Conservation (phyloP, 352 stramenopile species). For the Phytophthora multivora region DNA sequence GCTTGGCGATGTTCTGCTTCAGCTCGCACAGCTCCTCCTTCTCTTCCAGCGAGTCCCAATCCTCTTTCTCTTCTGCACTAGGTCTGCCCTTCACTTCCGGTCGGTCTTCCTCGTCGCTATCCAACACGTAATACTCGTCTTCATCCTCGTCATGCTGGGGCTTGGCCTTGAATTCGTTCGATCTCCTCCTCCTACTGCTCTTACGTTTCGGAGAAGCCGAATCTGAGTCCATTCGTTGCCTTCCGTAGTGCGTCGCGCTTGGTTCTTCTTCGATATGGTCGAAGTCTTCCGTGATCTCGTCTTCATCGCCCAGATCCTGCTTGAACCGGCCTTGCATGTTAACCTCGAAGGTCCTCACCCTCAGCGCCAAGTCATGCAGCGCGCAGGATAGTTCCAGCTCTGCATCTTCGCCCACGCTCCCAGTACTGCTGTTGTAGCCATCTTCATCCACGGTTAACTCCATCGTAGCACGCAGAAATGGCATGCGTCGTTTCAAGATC, state of each 20-base stretch:
- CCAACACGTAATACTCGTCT: conserved; percentile 15
- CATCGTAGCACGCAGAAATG: conserved; percentile 7
- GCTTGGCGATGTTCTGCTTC: conserved; percentile 65
- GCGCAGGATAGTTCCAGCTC: conserved; percentile 79
- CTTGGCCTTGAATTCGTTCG: conserved; percentile 33
- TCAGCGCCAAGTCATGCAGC: conserved; percentile 66
- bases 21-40: conserved; percentile 66
- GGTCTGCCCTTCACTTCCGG: conserved; percentile 12
- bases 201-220: conserved; percentile 41
- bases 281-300: conserved; percentile 74
- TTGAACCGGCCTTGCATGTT: conserved; percentile 70
- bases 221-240: conserved; percentile 14
- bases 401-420: conserved; percentile 73
- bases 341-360: conserved; percentile 71
- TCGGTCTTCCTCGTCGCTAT: conserved; percentile 33
- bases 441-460: conserved; percentile 40
- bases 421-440: conserved; percentile 56
- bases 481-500: conserved; percentile 30
- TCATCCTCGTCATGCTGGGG: conserved; percentile 40
- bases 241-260: not conserved
- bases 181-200: conserved; percentile 11
- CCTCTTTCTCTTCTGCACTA: conserved; percentile 13
- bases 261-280: conserved; percentile 46
- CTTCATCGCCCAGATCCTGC: conserved; percentile 31
- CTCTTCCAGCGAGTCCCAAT: conserved; percentile 64